Conservation (phyloP, 2,329 filamentous ascomycete genomes). For the Phaeoacremonium minimum region DNA sequence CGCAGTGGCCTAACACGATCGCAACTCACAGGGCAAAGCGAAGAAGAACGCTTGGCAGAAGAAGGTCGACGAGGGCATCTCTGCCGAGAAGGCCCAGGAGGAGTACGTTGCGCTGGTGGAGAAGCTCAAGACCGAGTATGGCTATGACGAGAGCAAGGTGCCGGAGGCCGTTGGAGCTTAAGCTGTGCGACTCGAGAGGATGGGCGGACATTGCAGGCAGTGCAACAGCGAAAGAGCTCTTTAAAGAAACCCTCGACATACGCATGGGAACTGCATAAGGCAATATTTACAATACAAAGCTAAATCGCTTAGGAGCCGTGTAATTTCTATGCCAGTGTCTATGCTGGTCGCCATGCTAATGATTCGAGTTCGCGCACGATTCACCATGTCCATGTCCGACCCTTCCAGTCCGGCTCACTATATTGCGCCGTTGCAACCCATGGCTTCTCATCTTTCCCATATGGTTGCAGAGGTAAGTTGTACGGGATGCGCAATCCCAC, state of each 20-base stretch:
- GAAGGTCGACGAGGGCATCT: constrained; percentile 58
- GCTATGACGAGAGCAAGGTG: constrained; percentile 60
- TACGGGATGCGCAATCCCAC: constrained; percentile 82
- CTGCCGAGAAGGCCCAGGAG: constrained; percentile 65
- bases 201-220: too few species aligned
- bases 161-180: constrained; percentile 49
- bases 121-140: constrained; percentile 65
- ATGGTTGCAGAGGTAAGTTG: constrained; percentile 66
- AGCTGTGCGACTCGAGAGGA: background rate
- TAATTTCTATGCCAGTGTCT: too few species aligned
- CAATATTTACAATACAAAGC: too few species aligned
- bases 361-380: too few species aligned
- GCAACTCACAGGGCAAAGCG: constrained; percentile 60
- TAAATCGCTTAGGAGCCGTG: too few species aligned
- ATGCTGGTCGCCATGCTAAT: too few species aligned
- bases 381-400: constrained; percentile 30
- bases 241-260: too few species aligned
- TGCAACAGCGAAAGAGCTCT: too few species aligned
- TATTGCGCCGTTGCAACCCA: constrained; percentile 69
- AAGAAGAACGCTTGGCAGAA: constrained; percentile 78
- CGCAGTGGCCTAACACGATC: too few species aligned
- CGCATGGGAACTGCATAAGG: too few species aligned
- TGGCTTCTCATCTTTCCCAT: constrained; percentile 59
- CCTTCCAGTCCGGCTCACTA: constrained; percentile 57
- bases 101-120: constrained; percentile 72